Conservation (phyloP, 73 alveolate species). For the Tetrahymena thermophila region DNA sequence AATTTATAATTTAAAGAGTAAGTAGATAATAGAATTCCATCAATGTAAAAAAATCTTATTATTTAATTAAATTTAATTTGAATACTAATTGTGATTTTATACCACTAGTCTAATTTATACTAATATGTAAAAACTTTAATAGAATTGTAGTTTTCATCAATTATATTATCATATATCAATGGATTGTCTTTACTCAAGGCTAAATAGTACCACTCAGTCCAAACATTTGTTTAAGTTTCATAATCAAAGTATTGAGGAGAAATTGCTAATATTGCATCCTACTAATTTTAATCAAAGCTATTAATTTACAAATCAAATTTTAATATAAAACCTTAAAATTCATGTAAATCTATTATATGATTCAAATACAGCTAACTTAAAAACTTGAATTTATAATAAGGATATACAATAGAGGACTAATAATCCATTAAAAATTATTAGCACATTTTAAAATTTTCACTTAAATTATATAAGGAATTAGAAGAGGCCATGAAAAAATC, state of each 20-base stretch:
- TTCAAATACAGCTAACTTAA: neutral
- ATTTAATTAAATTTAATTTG: neutral
- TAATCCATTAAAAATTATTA: too few relatives aligned
- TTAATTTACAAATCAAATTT: neutral
- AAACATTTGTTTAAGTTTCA: too few relatives aligned
- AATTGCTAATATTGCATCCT: too few relatives aligned
- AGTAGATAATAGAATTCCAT: neutral
- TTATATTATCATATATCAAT: neutral
- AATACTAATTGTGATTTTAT: too few relatives aligned
- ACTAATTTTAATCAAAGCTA: neutral
- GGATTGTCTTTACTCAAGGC: neutral
- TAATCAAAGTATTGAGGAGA: neutral
- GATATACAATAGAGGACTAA: neutral
- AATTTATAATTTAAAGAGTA: neutral
- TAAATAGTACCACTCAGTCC: neutral
- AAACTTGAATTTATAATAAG: neutral
- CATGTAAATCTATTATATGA: neutral
- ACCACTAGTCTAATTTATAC: neutral
- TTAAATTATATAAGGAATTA: too few relatives aligned
- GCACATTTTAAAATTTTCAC: neutral
- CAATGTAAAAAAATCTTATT: neutral
- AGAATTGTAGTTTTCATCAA: neutral
- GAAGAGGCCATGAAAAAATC: neutral
- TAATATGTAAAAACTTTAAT: neutral
- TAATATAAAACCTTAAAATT: neutral